Evolutionary conservation across 306 rosid genomes (phyloP), one percentile per base, ranked within the genome.

Genomic region (Cyamopsis tetragonoloba): DNA sequence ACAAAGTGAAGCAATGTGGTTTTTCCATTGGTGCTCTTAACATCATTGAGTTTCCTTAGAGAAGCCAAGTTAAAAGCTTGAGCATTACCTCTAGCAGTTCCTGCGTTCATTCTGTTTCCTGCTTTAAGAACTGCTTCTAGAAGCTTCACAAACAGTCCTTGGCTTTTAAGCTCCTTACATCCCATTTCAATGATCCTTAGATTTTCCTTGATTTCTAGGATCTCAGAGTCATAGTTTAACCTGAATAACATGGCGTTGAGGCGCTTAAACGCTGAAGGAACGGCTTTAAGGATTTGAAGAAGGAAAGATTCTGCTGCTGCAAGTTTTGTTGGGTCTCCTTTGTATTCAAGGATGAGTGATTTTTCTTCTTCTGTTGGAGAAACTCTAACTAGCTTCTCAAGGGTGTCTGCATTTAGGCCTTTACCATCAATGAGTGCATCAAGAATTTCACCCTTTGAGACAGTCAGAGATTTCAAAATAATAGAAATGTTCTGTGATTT

Each of bases 61-160:
- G 97, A 76, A 34, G 68, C 53, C 71, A 91, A 87, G 56, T 86
- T 79, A 74, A 91, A 91, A 51, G 97, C 97, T 57, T 88, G 87
- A 9, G 96, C 97, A 72, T 91, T 88, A 11, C 97, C 97, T 67
- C 97, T 70, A 2, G 91, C 65, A 34, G 97, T 91, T 22, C 97
- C 97, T 0, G 95, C 92, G 73, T 91, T 91, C 89, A 91, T 83
- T 3, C 92, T 72, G 49, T 91, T 91, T 23, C 97, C 97, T 11
- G 97, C 87, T 67, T 91, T 91, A 37, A 91, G 96, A 10, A 88
- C 79, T 30, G 96, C 97, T 67, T 91, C 97, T 2, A 91, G 88
- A 10, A 91, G 87, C 61, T 91, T 91, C 82, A 84, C 54, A 39
- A 91, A 88, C 3, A 88, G 83, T n/a, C 92, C 90, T 30, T 84